Conservation (phyloP, 495 filamentous ascomycete genomes). For the Talaromyces ruber region DNA sequence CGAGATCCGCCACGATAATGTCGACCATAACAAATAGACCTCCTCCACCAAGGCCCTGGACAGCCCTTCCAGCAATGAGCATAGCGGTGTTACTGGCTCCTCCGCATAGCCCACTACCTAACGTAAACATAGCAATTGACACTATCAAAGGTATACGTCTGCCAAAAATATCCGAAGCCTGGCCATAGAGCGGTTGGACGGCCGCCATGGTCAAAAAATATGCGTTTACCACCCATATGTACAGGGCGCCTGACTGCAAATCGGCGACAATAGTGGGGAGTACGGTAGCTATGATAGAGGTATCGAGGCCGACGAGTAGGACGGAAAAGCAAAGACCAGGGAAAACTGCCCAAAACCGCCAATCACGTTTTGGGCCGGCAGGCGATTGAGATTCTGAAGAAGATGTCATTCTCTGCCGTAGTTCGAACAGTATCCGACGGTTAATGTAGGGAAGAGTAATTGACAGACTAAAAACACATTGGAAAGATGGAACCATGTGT, state of each 20-base stretch:
- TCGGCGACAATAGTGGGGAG: background rate
- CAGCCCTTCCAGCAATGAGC: constrained; percentile 57
- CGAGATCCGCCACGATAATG: constrained; percentile 61
- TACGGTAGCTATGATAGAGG: background rate
- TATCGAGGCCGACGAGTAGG: background rate
- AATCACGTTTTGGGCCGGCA: background rate
- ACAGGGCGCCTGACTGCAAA: background rate
- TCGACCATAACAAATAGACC: constrained; percentile 65
- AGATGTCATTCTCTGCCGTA: background rate
- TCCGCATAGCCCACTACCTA: constrained; percentile 51
- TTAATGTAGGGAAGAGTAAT: background rate
- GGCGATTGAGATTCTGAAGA: background rate
- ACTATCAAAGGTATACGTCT: constrained; percentile 38
- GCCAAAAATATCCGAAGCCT: constrained; percentile 41
- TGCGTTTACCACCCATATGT: constrained; percentile 40
- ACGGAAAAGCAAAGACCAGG: background rate
- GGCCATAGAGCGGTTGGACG: constrained; percentile 44
- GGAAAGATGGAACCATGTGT: background rate
- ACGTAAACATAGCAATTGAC: constrained; percentile 43
- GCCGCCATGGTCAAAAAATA: constrained; percentile 27
- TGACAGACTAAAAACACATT: background rate
- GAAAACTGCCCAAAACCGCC: background rate
- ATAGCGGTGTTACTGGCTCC: constrained; percentile 55
- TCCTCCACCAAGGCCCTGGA: constrained; percentile 67
- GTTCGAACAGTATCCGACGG: background rate